phyloP scores from a whole-genome alignment of 148 eudicot species.

The Rhododendron mucronatum region DNA sequence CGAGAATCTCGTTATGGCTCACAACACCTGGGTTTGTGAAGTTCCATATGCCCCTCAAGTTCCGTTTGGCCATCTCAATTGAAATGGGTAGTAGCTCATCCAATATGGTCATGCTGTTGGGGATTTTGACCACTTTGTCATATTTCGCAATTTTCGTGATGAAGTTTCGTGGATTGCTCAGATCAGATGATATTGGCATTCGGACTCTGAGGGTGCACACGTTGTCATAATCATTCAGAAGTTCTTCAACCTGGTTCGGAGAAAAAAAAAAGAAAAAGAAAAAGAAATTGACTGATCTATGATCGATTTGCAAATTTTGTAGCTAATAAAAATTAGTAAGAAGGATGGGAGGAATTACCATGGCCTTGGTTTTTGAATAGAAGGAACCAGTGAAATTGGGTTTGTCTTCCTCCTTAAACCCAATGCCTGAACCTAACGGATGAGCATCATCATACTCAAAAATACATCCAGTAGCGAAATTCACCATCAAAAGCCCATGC shows the following conservation, averaged over 20 bases:
- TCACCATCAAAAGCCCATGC: conserved; percentile 23
- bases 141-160: conserved; percentile 12
- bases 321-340: neutral
- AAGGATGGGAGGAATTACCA: conserved; percentile 14
- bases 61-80: conserved; percentile 12
- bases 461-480: conserved; percentile 26
- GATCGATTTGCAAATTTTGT: neutral
- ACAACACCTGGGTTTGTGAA: conserved; percentile 17
- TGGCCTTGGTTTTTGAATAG: conserved; percentile 26
- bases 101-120: conserved; percentile 15
- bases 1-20: conserved; percentile 11
- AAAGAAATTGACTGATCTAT: neutral
- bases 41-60: conserved; percentile 15
- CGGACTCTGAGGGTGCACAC: conserved; percentile 13
- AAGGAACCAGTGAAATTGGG: conserved; percentile 27
- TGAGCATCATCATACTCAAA: conserved; percentile 24
- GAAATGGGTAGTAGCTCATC: conserved; percentile 16
- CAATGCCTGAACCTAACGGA: conserved; percentile 25
- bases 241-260: conserved; percentile 6
- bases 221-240: conserved; percentile 13
- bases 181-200: conserved; percentile 19
- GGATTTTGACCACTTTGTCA: conserved; percentile 16
- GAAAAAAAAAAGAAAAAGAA: neutral
- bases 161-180: conserved; percentile 15
- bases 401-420: conserved; percentile 29